These are phyloP conservation scores for Diaporthe nobilis DNA, from an alignment of 2,329 filamentous ascomycete species.

Conservation along the genomic window DNA sequence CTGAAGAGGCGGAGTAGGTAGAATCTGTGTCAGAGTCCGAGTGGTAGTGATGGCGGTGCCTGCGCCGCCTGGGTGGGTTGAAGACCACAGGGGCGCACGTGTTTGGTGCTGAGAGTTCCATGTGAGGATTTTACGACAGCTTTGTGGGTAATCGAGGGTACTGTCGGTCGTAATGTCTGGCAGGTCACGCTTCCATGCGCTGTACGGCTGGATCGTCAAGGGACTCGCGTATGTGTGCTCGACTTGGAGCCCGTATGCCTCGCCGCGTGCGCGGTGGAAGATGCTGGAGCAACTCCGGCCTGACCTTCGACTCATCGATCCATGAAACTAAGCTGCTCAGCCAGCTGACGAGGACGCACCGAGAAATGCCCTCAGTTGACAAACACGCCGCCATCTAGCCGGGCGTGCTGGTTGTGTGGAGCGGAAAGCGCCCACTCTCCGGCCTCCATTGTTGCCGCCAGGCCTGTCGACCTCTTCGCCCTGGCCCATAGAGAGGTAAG, in stretches of 20 bases:
- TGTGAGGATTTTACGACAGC: neutral
- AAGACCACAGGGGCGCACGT: neutral
- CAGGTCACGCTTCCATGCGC: neutral
- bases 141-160: neutral
- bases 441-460: neutral
- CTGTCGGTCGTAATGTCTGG: too few species aligned
- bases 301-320: neutral
- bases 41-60: neutral
- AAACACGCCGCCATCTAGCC: neutral
- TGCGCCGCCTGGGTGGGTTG: neutral
- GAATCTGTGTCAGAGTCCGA: conserved; percentile 16
- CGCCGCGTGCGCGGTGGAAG: neutral
- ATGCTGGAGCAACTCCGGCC: neutral
- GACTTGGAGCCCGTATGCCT: neutral
- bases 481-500: neutral
- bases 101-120: neutral
- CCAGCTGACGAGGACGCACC: neutral
- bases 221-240: neutral
- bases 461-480: neutral
- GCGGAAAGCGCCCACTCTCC: neutral
- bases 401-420: neutral
- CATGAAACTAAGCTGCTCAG: neutral
- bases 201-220: neutral
- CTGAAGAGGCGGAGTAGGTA: neutral
- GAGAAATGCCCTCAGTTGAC: neutral